Base-by-base conservation (phyloP, 2,329 filamentous ascomycete genomes). In the Epichloe baconii region DNA sequence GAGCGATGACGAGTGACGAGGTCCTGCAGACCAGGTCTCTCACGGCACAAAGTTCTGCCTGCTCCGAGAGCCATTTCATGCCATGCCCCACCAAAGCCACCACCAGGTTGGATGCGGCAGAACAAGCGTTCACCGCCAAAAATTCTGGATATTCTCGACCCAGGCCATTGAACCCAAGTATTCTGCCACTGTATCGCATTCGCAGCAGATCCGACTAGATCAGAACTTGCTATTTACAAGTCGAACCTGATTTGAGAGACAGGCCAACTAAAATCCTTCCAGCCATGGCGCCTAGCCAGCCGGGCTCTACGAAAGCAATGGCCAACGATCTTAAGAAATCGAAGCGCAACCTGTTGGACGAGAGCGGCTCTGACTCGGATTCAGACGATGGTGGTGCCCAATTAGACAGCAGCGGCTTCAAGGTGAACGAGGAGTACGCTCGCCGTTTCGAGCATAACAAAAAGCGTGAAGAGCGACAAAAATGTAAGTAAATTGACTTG, bases 361-460 rank as follows among this genome's bases (percentile, higher is more conserved):
- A 80, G 54, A 75, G 71, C 60, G 74, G 75, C 55, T 74, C 70
- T 59, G 73, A 75, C 52, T 73, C 71, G 15, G 73, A 75, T 51
- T 73, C 72, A 15, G 72, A 76, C 49, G 67, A 72, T 56, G 71
- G 71, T 59, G 67, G 66, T 47, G 65, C 64, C 19, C 57, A 60
- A 12, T 59, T 75, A 51, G 66, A 66, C 42, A 64, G 66, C 52
- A 64, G 67, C 42, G 72, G 72, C 51, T 78, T 97, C 65, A 89
- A 86, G 65, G 83, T 98, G 68, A 97, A 98, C 68, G 76, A 89
- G 65, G 88, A 94, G 49, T 98, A 84, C 66, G 93, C 93, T 43
- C 81, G 79, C 58, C 78, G 88, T 41, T 97, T 95, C 61, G 93
- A 98, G 67, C 79, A 97, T 71, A 98, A 98, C 71, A 96, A 97